phyloP scores from a whole-genome alignment of 345 rosid species.

The Murraya koenigii region DNA sequence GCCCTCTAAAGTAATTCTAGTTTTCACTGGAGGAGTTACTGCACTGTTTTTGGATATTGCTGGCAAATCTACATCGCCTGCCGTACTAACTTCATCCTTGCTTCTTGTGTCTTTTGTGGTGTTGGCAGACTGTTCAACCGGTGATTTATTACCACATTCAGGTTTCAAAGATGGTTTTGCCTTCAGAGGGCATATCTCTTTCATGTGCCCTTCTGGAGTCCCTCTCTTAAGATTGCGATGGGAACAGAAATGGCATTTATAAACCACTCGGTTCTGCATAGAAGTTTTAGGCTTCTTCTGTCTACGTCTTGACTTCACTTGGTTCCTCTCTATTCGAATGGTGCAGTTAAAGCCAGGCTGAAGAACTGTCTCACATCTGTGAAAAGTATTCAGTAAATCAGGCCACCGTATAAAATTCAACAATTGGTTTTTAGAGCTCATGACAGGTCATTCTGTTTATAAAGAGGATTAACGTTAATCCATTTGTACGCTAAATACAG shows the following conservation, averaged over 20 bases:
- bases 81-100: slow-evolving; percentile 15
- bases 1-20: slow-evolving; percentile 32
- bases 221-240: slow-evolving; percentile 53
- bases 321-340: slow-evolving; percentile 51
- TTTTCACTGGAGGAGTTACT: slow-evolving; percentile 27
- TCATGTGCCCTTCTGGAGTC: slow-evolving; percentile 46
- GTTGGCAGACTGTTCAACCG: slow-evolving; percentile 7
- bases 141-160: slow-evolving; percentile 14
- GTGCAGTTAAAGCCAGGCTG: slow-evolving; percentile 73
- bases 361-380: slow-evolving; percentile 81
- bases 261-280: slow-evolving; percentile 61
- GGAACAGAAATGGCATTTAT: slow-evolving; percentile 65
- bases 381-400: slow-evolving; percentile 12
- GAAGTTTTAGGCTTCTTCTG: slow-evolving; percentile 28
- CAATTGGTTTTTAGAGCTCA: background rate
- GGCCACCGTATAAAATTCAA: background rate
- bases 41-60: slow-evolving; percentile 23
- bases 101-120: slow-evolving; percentile 13
- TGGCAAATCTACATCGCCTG: slow-evolving; percentile 13
- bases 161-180: background rate
- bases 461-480: background rate
- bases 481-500: background rate
- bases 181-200: slow-evolving; percentile 41
- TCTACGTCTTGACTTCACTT: slow-evolving; percentile 29
- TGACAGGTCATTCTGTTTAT: background rate